A percentile compares a stretch with the other conserved stretches of the same genome.
phyloP scores from a whole-genome alignment of 2,329 filamentous ascomycete species.

The Tolypocladium pustulatum region DNA sequence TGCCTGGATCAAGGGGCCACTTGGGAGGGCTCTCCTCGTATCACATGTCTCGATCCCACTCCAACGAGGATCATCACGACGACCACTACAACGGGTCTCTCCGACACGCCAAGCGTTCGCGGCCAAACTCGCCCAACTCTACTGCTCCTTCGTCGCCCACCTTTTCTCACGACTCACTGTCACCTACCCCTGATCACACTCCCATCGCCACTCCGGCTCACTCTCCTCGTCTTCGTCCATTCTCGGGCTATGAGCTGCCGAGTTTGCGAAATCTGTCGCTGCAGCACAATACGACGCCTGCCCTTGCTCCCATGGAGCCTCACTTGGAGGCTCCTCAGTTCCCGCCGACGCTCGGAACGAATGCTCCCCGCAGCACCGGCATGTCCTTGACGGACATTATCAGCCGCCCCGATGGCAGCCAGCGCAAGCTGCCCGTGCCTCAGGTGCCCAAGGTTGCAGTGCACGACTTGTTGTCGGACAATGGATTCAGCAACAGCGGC shows the following conservation, averaged over 20 bases:
- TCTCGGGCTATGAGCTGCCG: constrained; percentile 69
- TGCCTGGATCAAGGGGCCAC: constrained; percentile 45
- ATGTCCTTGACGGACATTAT: constrained; percentile 89
- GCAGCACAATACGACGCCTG: constrained; percentile 41
- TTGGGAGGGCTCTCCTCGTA: constrained; percentile 76
- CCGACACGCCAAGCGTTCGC: constrained; percentile 73
- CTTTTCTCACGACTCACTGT: constrained; percentile 91
- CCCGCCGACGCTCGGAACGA: constrained; percentile 40
- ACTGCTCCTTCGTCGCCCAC: constrained; percentile 93
- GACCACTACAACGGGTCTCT: constrained; percentile 62
- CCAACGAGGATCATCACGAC: constrained; percentile 66
- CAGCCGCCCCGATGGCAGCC: constrained; percentile 73
- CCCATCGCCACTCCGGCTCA: constrained; percentile 94
- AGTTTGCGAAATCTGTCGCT: constrained; percentile 61
- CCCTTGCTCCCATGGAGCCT: constrained; percentile 49
- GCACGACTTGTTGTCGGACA: constrained; percentile 67
- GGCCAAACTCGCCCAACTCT: constrained; percentile 89
- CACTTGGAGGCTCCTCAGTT: constrained; percentile 35
- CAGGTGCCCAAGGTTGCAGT: constrained; percentile 84
- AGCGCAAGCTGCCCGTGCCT: constrained; percentile 83
- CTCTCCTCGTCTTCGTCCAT: constrained; percentile 79
- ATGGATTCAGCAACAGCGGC: constrained; percentile 59
- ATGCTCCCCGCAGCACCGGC: constrained; percentile 45
- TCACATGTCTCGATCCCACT: constrained; percentile 85
- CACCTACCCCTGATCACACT: constrained; percentile 95